A percentile compares a stretch with the other conserved stretches of the same genome.
Evolutionary conservation across 148 eudicot species (phyloP).

Genomic region (Vaccinium macrocarpon): DNA sequence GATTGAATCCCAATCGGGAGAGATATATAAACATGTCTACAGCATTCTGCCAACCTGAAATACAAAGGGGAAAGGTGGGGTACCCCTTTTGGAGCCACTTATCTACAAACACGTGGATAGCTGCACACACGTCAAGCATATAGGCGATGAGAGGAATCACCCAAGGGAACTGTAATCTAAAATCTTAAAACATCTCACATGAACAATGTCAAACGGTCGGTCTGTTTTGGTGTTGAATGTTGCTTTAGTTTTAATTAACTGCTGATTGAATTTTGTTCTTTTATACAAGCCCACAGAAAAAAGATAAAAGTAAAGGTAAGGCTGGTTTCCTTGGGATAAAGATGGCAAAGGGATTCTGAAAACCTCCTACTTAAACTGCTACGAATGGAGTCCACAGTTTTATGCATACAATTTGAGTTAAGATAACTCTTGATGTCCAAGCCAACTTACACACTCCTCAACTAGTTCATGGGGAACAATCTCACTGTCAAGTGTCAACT

Average conservation of each 20-base stretch:
- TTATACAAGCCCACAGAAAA: slow-evolving; percentile 6
- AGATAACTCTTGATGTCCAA: not conserved
- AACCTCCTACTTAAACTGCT: not conserved
- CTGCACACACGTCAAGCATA: not conserved
- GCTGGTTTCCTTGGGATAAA: not conserved
- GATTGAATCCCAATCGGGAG: not conserved
- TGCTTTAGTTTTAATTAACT: not conserved
- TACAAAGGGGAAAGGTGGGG: not conserved
- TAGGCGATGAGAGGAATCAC: not conserved
- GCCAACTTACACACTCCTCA: not conserved
- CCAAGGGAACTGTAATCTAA: not conserved
- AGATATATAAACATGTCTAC: not conserved
- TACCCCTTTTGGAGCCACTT: slow-evolving; percentile 3
- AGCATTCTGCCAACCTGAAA: not conserved
- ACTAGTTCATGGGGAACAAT: not conserved
- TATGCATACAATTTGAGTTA: not conserved
- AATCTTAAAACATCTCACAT: not conserved
- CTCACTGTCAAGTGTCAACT: not conserved
- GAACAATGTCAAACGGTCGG: not conserved
- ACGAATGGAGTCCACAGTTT: not conserved
- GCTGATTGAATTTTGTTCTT: not conserved
- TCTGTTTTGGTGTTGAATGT: not conserved
- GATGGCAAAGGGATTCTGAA: not conserved
- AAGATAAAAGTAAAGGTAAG: not conserved
- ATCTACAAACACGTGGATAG: not conserved